phyloP scores from a whole-genome alignment of 768 basidiomycete species.

The Russula earlei region DNA sequence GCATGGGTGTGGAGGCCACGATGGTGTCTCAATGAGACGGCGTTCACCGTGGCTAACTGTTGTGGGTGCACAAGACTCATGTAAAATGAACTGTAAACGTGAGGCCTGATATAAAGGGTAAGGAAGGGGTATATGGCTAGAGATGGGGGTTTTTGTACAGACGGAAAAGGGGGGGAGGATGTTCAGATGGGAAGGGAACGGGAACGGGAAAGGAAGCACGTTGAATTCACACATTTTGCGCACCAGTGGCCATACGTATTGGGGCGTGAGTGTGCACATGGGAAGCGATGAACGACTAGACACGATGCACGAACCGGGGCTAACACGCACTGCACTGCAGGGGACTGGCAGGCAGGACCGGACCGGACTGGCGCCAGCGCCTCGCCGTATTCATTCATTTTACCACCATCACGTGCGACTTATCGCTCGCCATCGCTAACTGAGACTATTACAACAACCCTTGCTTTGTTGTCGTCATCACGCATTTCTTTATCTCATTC shows the following conservation, averaged over 20 bases:
- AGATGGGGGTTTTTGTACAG: not conserved
- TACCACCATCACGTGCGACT: no score
- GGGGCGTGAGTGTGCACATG: no score
- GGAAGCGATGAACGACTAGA: not conserved
- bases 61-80: constrained; percentile 8
- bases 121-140: not conserved
- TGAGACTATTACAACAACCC: no score
- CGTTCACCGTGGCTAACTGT: constrained; percentile 6
- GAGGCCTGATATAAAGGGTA: not conserved
- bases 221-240: not conserved
- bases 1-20: constrained; percentile 17
- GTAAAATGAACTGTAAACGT: not conserved
- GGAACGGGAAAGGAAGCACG: not conserved
- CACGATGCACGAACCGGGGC: no score
- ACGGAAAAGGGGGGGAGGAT: not conserved
- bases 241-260: not conserved
- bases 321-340: no score
- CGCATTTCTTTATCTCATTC: no score
- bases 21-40: constrained; percentile 8
- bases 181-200: not conserved
- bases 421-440: no score
- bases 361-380: no score
- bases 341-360: no score
- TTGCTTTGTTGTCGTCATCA: no score
- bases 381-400: no score